Percentiles rank a stretch among this genome's conserved stretches.
phyloP scores from a whole-genome alignment of 1,284 basidiomycete genomes.

The Wallemia hederae region DNA sequence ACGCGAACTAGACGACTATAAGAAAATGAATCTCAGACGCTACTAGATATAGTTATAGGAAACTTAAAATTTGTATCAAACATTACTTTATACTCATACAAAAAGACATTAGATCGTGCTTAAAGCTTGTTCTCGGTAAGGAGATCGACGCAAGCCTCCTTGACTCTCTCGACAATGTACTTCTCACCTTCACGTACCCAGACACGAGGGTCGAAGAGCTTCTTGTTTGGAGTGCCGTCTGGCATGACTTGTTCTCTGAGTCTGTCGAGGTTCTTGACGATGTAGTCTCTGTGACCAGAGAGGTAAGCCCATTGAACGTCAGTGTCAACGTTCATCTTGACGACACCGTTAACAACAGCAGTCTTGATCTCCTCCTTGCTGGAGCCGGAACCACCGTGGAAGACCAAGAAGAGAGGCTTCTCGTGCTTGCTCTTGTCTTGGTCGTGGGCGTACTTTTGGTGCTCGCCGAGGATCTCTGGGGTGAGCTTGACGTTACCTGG shows the following conservation, averaged over 20 bases:
- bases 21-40: no score
- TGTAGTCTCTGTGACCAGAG: conserved; percentile 55
- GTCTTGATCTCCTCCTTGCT: conserved; percentile 85
- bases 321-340: conserved; percentile 93
- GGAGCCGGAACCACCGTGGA: conserved; percentile 98
- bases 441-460: conserved; percentile 49
- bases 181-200: conserved; percentile 98
- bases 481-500: conserved; percentile 74
- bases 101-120: no score
- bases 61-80: no score
- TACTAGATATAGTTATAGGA: no score
- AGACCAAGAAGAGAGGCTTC: conserved; percentile 86
- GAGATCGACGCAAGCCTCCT: conserved; percentile 69
- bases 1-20: no score
- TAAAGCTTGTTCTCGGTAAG: conserved; percentile 4
- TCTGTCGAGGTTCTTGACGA: conserved; percentile 56
- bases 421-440: conserved; percentile 36
- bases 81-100: no score
- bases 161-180: conserved; percentile 61
- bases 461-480: conserved; percentile 72
- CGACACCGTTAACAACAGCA: conserved; percentile 71
- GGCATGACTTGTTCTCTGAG: conserved; percentile 55
- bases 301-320: conserved; percentile 87
- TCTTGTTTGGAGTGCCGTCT: conserved; percentile 99
- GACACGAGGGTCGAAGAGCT: conserved; percentile 83